A percentile compares a stretch with the other conserved stretches of the same genome.
Evolutionary conservation across 2,329 filamentous ascomycete species (phyloP).

Genomic region (Anisogramma anomala): DNA sequence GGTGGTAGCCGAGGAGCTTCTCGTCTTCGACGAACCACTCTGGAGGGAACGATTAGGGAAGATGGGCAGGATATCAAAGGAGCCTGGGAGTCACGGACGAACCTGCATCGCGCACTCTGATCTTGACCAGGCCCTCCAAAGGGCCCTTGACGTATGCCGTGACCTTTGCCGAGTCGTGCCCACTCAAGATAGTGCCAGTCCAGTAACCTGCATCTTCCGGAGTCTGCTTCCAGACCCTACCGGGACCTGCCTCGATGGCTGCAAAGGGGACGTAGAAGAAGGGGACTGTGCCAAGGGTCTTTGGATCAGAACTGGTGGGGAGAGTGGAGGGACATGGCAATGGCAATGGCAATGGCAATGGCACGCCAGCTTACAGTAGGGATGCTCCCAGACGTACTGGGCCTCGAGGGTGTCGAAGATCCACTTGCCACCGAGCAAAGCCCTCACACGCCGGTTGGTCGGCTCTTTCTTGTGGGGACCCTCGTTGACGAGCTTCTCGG

Average conservation of each 20-base stretch:
- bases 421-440: slow-evolving; percentile 20
- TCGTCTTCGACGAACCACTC: slow-evolving; percentile 30
- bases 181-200: slow-evolving; percentile 15
- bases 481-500: slow-evolving; percentile 16
- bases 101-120: slow-evolving; percentile 11
- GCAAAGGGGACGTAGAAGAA: slow-evolving; percentile 23
- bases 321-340: no score
- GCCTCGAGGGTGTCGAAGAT: slow-evolving; percentile 25
- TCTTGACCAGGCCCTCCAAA: slow-evolving; percentile 17
- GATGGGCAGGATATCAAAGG: no score
- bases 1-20: slow-evolving; percentile 33
- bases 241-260: slow-evolving; percentile 15
- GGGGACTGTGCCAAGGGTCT: slow-evolving; percentile 17
- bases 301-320: no score
- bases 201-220: slow-evolving; percentile 12
- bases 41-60: slow-evolving; percentile 1
- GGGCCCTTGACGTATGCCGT: slow-evolving; percentile 11
- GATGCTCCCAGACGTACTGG: slow-evolving; percentile 27
- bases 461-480: slow-evolving; percentile 23
- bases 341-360: no score
- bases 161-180: slow-evolving; percentile 16
- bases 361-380: slow-evolving; percentile 17
- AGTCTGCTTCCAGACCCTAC: slow-evolving; percentile 5
- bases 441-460: slow-evolving; percentile 23
- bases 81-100: no score